Conservation (phyloP, 257 asterid genomes). For the Paulownia fortunei region DNA sequence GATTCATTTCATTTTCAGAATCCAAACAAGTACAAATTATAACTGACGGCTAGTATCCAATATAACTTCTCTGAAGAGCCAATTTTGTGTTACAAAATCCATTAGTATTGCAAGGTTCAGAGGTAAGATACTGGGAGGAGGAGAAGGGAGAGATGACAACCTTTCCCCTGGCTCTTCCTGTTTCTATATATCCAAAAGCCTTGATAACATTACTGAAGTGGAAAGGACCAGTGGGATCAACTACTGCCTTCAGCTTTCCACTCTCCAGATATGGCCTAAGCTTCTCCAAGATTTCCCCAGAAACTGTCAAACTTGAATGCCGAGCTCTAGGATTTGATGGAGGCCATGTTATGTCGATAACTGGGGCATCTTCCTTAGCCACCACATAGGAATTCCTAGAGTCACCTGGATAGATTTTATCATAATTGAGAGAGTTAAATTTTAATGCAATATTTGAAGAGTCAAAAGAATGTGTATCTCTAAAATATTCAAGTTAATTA, state of each 20-base stretch:
- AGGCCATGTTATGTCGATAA: constrained; percentile 78
- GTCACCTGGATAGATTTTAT: constrained; percentile 49
- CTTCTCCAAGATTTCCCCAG: constrained; percentile 63
- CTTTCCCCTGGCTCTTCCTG: constrained; percentile 80
- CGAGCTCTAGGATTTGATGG: constrained; percentile 63
- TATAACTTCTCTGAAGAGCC: neutral
- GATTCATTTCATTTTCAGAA: neutral
- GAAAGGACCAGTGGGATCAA: constrained; percentile 64
- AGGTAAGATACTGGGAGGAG: constrained; percentile 3
- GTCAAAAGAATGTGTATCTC: neutral
- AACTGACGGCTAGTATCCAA: neutral
- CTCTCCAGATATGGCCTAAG: constrained; percentile 59
- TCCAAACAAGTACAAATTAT: neutral
- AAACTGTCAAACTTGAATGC: constrained; percentile 58
- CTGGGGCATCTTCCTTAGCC: constrained; percentile 53
- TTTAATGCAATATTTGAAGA: too few relatives aligned
- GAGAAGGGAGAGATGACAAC: constrained; percentile 50
- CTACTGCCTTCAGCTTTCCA: constrained; percentile 57
- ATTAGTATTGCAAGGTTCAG: neutral
- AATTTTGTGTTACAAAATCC: neutral
- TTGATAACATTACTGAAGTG: constrained; percentile 43
- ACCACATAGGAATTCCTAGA: constrained; percentile 57
- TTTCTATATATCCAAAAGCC: constrained; percentile 64
- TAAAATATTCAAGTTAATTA: too few relatives aligned
- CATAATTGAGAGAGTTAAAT: neutral